Conservation (phyloP, 768 basidiomycete species). For the Psilocybe tampanensis region DNA sequence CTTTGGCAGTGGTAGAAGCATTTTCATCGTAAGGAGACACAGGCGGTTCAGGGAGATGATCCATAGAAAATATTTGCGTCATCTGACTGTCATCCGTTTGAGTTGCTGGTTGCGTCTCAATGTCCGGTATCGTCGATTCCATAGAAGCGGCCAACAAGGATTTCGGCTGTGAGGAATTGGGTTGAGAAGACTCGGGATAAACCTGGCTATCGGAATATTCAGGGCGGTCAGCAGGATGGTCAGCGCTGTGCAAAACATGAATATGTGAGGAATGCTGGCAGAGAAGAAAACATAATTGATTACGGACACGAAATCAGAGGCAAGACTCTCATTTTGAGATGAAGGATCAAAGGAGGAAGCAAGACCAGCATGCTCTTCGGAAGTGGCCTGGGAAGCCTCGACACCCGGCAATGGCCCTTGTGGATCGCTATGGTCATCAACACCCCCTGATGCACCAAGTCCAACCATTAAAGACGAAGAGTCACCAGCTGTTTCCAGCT, state of each 20-base stretch:
- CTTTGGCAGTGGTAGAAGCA: conserved; percentile 33
- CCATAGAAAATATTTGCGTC: conserved; percentile 27
- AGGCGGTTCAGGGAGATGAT: conserved; percentile 62
- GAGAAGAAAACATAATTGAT: conserved; percentile 42
- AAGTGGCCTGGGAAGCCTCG: not conserved
- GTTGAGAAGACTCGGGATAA: conserved; percentile 21
- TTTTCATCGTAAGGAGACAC: conserved; percentile 51
- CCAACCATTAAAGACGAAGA: conserved; percentile 12
- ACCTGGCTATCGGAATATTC: conserved; percentile 48
- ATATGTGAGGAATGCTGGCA: conserved; percentile 38
- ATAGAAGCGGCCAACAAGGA: conserved; percentile 48
- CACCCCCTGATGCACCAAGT: conserved; percentile 12
- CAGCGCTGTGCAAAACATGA: conserved; percentile 41
- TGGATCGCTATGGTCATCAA: conserved; percentile 8
- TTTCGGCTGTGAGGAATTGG: conserved; percentile 28
- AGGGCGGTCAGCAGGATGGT: conserved; percentile 49
- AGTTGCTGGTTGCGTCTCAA: conserved; percentile 35
- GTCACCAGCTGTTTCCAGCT: conserved; percentile 7
- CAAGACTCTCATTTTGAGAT: conserved; percentile 32
- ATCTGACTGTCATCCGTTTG: conserved; percentile 21
- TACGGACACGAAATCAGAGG: conserved; percentile 51
- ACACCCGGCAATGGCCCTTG: not conserved
- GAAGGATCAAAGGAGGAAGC: conserved; percentile 25
- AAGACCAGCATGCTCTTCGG: not conserved
- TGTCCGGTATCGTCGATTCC: conserved; percentile 54